phyloP scores from a whole-genome alignment of 208 protist species.

The Trichomonas gallinae region DNA sequence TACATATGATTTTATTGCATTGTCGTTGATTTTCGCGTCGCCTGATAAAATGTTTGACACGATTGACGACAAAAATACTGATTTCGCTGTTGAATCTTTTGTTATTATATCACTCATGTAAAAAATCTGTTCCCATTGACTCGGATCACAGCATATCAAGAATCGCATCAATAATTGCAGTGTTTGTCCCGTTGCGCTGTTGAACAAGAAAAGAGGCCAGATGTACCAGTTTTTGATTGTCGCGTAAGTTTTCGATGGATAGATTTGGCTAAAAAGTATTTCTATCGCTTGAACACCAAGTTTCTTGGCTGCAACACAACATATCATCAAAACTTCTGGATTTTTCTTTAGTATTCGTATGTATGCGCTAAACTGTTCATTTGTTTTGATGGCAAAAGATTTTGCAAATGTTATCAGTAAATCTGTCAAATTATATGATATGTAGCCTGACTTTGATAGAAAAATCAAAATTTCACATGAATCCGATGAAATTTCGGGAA shows the following conservation, averaged over 20 bases:
- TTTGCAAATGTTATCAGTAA: not conserved
- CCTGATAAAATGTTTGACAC: not conserved
- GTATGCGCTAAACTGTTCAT: not conserved
- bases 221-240: not conserved
- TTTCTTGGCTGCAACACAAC: not conserved
- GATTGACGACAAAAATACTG: not conserved
- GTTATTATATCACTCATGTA: not conserved
- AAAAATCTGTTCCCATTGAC: not conserved
- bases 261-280: not conserved
- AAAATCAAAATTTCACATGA: not conserved
- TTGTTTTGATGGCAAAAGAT: not conserved
- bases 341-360: not conserved
- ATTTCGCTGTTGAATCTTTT: not conserved
- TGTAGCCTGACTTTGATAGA: not conserved
- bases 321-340: not conserved
- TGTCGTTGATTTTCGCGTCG: not conserved
- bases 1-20: not conserved
- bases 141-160: not conserved
- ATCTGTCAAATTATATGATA: not conserved
- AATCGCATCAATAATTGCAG: not conserved
- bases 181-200: not conserved
- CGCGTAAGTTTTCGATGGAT: not conserved
- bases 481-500: not conserved
- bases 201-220: not conserved
- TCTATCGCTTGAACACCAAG: not conserved